phyloP scores from a whole-genome alignment of 768 basidiomycete species.

The Suillus placidus region DNA sequence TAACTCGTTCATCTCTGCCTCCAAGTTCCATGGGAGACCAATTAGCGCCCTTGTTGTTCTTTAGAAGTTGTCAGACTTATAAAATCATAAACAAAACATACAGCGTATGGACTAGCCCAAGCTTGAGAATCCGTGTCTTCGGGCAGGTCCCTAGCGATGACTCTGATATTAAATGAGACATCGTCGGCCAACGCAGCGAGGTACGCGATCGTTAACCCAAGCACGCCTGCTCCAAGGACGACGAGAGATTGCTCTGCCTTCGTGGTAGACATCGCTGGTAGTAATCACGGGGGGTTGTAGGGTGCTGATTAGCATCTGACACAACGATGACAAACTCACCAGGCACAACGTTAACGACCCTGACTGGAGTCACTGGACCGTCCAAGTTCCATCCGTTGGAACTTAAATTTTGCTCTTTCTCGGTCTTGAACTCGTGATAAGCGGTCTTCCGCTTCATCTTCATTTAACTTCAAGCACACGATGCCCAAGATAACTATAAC shows the following conservation, averaged over 20 bases:
- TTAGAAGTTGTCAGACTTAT: background rate
- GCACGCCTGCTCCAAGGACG: slow-evolving; percentile 44
- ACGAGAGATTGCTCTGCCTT: slow-evolving; percentile 23
- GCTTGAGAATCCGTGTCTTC: slow-evolving; percentile 44
- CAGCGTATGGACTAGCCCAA: slow-evolving; percentile 56
- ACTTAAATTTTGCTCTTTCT: too few species aligned
- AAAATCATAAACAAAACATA: slow-evolving; percentile 24
- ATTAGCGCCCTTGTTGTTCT: slow-evolving; percentile 42
- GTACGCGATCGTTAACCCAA: slow-evolving; percentile 43
- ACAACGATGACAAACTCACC: too few species aligned
- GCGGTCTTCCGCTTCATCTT: too few species aligned
- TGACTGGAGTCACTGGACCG: too few species aligned
- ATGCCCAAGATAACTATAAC: too few species aligned
- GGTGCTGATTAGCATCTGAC: background rate
- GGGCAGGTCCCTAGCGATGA: slow-evolving; percentile 41
- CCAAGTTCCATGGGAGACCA: slow-evolving; percentile 49
- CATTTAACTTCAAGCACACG: too few species aligned
- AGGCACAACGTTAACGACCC: too few species aligned
- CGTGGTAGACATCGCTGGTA: slow-evolving; percentile 3
- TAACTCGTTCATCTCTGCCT: slow-evolving; percentile 35
- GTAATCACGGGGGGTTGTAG: background rate
- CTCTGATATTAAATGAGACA: slow-evolving; percentile 21
- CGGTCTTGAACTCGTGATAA: too few species aligned
- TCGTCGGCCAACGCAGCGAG: slow-evolving; percentile 27
- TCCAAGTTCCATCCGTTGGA: too few species aligned